Evolutionary conservation across 495 filamentous ascomycete species (phyloP).

Genomic region (Daldinia loculata): DNA sequence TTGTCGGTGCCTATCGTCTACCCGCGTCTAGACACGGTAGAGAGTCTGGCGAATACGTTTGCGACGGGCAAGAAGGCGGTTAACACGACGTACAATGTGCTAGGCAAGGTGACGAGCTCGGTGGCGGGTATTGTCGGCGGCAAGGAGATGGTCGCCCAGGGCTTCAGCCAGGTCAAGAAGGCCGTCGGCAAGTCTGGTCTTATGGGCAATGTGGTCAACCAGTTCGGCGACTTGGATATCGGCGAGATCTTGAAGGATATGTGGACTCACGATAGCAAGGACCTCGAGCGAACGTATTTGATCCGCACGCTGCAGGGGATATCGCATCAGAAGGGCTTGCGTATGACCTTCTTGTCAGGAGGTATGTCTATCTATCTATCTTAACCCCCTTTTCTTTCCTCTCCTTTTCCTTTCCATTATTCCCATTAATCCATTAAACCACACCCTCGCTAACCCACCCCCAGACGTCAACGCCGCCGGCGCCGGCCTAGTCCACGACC

Average conservation of each 20-base stretch:
- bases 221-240: conserved; percentile 96
- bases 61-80: conserved; percentile 96
- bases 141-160: conserved; percentile 87
- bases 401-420: background rate
- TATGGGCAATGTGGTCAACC: conserved; percentile 92
- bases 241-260: conserved; percentile 93
- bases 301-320: conserved; percentile 96
- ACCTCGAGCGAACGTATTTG: conserved; percentile 94
- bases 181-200: conserved; percentile 93
- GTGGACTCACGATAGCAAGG: conserved; percentile 98
- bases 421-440: too few species aligned
- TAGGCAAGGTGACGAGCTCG: conserved; percentile 92
- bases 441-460: too few species aligned
- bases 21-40: conserved; percentile 88
- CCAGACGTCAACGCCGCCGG: conserved; percentile 87
- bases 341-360: conserved; percentile 96
- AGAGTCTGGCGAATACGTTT: conserved; percentile 86
- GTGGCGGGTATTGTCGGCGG: conserved; percentile 95
- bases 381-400: background rate
- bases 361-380: conserved; percentile 52
- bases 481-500: conserved; percentile 94
- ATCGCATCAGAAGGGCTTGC: conserved; percentile 87
- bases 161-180: conserved; percentile 93
- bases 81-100: conserved; percentile 91
- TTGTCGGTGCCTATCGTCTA: conserved; percentile 89